Evolutionary conservation across 1,284 basidiomycete genomes (phyloP).

Genomic region (Leccinum solheimii): DNA sequence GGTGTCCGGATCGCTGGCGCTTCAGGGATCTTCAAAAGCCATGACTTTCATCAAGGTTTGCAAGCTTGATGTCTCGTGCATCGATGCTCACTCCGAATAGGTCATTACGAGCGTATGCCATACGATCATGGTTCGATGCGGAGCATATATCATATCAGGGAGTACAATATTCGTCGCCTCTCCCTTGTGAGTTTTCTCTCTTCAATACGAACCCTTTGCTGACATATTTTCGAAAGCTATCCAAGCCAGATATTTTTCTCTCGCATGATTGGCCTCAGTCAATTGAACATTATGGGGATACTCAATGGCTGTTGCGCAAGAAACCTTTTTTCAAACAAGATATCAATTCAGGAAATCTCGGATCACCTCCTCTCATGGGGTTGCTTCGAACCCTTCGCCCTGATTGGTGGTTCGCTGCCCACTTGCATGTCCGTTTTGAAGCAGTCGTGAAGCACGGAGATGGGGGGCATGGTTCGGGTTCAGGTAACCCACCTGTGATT

Average conservation of each 20-base stretch:
- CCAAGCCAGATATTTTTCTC: constrained; percentile 73
- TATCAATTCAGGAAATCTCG: constrained; percentile 69
- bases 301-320: constrained; percentile 61
- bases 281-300: constrained; percentile 84
- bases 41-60: constrained; percentile 78
- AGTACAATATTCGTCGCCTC: constrained; percentile 81
- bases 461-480: constrained; percentile 4
- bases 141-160: constrained; percentile 90
- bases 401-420: constrained; percentile 94
- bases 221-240: constrained; percentile 44
- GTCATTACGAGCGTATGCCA: constrained; percentile 72
- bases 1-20: constrained; percentile 86
- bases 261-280: constrained; percentile 97
- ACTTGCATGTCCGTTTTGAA: constrained; percentile 86
- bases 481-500: background rate
- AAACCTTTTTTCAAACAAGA: constrained; percentile 87
- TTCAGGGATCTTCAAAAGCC: constrained; percentile 89
- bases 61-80: background rate
- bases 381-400: constrained; percentile 78
- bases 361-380: constrained; percentile 87
- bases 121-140: constrained; percentile 71
- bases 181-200: constrained; percentile 58
- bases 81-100: constrained; percentile 38
- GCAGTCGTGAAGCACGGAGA: constrained; percentile 51
- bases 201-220: background rate